phyloP scores from a whole-genome alignment of 129 eudicot species.

The Artemisia argyi region DNA sequence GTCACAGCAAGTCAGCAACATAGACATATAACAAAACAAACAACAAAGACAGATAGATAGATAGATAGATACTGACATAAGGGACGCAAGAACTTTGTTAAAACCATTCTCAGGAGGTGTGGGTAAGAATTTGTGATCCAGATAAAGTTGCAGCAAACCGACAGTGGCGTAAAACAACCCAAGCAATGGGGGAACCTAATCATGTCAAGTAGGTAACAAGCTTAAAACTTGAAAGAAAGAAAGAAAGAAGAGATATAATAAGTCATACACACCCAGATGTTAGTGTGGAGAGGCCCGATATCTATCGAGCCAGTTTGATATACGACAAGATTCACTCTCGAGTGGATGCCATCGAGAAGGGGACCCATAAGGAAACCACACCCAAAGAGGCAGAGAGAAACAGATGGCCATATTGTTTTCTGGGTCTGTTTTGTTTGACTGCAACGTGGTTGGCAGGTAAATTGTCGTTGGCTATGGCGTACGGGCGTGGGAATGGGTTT shows the following conservation, averaged over 20 bases:
- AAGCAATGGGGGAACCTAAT: constrained; percentile 80
- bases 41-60: neutral
- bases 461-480: constrained; percentile 17
- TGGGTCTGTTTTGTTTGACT: constrained; percentile 23
- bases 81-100: constrained; percentile 50
- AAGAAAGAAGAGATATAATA: neutral
- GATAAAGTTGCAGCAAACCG: constrained; percentile 58
- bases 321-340: constrained; percentile 65
- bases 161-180: constrained; percentile 73
- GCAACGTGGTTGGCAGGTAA: constrained; percentile 22
- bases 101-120: constrained; percentile 32
- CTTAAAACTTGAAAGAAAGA: neutral
- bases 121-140: constrained; percentile 52
- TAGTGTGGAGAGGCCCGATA: constrained; percentile 82
- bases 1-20: neutral
- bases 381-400: constrained; percentile 57
- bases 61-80: constrained; percentile 45
- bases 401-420: constrained; percentile 38
- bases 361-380: constrained; percentile 74
- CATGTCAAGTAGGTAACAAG: neutral
- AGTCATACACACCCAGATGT: constrained; percentile 52
- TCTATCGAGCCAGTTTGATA: constrained; percentile 71
- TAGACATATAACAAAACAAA: neutral
- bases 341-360: constrained; percentile 68
- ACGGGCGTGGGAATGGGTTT: neutral